Percentiles rank a stretch among this genome's conserved stretches.
Conservation (phyloP, 306 rosid species). For the Corylus americana region DNA sequence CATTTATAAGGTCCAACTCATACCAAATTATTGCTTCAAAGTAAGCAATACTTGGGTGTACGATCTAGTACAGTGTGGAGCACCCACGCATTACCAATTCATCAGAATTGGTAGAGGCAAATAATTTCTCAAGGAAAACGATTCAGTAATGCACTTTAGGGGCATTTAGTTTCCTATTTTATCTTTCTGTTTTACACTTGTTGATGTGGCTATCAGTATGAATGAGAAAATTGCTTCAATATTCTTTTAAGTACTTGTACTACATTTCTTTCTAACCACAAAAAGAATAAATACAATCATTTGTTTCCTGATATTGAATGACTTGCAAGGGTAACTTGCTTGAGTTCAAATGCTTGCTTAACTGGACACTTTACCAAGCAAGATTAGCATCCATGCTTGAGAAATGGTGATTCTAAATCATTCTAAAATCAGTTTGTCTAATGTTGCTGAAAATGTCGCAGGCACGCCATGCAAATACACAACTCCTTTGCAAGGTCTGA, state of each 20-base stretch:
- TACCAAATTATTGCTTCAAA: too few relatives aligned
- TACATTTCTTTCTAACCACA: background rate
- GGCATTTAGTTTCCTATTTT: too few relatives aligned
- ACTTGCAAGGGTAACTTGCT: background rate
- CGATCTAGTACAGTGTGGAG: too few relatives aligned
- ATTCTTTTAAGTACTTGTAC: background rate
- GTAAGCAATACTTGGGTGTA: too few relatives aligned
- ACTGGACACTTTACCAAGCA: background rate
- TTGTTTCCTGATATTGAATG: background rate
- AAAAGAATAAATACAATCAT: background rate
- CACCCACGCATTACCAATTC: too few relatives aligned
- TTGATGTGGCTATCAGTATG: background rate
- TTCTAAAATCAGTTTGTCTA: background rate
- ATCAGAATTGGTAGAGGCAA: too few relatives aligned
- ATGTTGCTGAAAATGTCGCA: conserved; percentile 37
- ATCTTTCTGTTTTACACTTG: too few relatives aligned
- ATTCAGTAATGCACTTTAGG: too few relatives aligned
- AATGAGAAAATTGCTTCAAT: background rate
- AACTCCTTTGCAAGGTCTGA: conserved; percentile 85
- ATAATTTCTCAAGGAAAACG: too few relatives aligned
- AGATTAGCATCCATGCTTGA: conserved; percentile 9
- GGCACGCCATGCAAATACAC: conserved; percentile 83
- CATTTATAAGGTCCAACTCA: too few relatives aligned
- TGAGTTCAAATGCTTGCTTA: conserved; percentile 14
- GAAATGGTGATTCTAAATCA: background rate